These are phyloP conservation scores for Erucastrum elatum DNA, from an alignment of 345 rosid genomes.

Conservation along the genomic window DNA sequence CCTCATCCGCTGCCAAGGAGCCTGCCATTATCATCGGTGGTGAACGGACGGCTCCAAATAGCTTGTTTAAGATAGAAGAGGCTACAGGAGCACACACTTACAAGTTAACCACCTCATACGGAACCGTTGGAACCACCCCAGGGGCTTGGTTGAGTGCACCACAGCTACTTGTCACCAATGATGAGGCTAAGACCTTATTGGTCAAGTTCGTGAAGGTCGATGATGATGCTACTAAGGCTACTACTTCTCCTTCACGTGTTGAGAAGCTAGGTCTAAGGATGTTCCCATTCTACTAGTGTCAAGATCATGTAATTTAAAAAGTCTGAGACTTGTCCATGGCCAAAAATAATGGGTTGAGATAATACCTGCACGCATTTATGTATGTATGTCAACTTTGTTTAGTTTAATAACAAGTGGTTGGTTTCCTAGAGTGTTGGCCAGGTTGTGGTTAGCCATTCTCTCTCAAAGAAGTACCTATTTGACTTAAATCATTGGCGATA, in stretches of 20 bases:
- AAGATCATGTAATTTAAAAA: neutral
- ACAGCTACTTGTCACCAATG: neutral
- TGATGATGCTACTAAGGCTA: neutral
- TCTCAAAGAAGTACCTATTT: no score
- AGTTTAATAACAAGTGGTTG: no score
- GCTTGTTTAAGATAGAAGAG: neutral
- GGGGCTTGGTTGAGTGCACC: neutral
- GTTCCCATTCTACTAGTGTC: conserved; percentile 23
- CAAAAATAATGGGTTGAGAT: conserved; percentile 20
- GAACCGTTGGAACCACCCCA: neutral
- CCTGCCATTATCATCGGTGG: neutral
- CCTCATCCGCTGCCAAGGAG: neutral
- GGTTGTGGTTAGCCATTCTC: no score
- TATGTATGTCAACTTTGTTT: neutral
- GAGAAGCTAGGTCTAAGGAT: conserved; percentile 15
- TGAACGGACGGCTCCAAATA: neutral
- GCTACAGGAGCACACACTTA: neutral
- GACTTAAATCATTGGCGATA: no score
- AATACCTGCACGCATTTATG: neutral
- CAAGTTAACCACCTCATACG: neutral
- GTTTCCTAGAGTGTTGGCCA: no score
- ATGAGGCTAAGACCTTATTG: neutral
- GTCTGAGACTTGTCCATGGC: conserved; percentile 18
- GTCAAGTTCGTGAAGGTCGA: neutral
- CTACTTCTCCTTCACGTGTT: conserved; percentile 4